Percentiles rank a stretch among this genome's conserved stretches.
Conservation (phyloP, 257 asterid genomes). For the Penstemon davidsonii region DNA sequence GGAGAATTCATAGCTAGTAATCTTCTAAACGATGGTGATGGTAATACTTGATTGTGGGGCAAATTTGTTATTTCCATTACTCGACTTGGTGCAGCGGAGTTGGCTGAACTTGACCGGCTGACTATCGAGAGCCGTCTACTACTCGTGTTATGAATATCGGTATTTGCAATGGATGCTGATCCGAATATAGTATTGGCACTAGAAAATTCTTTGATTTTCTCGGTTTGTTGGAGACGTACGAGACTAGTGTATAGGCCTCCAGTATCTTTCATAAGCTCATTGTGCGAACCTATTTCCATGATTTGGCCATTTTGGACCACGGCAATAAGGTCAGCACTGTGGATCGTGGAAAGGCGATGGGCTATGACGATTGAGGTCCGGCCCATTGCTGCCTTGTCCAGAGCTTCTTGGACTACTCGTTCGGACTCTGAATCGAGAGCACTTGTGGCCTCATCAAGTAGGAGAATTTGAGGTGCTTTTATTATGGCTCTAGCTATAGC, state of each 20-base stretch:
- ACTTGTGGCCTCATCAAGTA: constrained; percentile 93
- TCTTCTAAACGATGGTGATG: constrained; percentile 66
- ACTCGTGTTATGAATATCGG: constrained; percentile 46
- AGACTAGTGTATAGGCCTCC: constrained; percentile 61
- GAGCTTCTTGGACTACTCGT: constrained; percentile 75
- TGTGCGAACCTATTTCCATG: constrained; percentile 70
- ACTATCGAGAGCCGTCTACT: constrained; percentile 49
- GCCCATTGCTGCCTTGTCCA: constrained; percentile 79
- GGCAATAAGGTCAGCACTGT: constrained; percentile 71
- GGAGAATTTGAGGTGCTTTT: constrained; percentile 77
- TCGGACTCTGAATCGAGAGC: constrained; percentile 92
- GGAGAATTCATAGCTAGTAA: constrained; percentile 82
- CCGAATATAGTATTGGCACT: not conserved
- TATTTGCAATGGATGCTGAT: constrained; percentile 28
- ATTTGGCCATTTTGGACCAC: constrained; percentile 72
- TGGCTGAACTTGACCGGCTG: constrained; percentile 66
- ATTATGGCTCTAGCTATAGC: constrained; percentile 92
- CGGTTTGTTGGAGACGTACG: constrained; percentile 65
- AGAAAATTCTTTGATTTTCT: constrained; percentile 27
- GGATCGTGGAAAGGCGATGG: constrained; percentile 91
- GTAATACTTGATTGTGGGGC: constrained; percentile 44
- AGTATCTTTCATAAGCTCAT: constrained; percentile 44
- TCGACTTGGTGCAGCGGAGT: constrained; percentile 40
- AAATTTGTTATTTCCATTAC: constrained; percentile 22
- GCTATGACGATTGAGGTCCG: constrained; percentile 85